Conservation (phyloP, 768 basidiomycete genomes). For the Amanita rubescens region DNA sequence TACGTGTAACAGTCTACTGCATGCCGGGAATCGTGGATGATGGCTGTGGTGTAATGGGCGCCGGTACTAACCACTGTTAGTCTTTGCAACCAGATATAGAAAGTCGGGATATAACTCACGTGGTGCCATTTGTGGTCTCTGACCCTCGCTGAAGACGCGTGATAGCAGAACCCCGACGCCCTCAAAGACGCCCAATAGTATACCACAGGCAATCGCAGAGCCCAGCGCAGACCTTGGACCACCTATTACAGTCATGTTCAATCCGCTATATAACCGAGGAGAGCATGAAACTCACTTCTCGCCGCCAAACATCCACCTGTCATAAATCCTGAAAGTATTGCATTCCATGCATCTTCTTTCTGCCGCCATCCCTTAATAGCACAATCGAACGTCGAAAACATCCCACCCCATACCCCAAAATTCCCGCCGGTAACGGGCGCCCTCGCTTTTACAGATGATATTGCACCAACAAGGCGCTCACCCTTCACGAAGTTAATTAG, state of each 20-base stretch:
- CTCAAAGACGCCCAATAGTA: constrained; percentile 89
- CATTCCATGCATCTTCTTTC: constrained; percentile 99
- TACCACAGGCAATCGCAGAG: constrained; percentile 94
- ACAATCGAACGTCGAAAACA: constrained; percentile 99
- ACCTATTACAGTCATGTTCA: constrained; percentile 39
- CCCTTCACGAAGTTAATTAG: constrained; percentile 45
- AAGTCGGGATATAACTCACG: constrained; percentile 45
- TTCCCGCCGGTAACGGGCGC: constrained; percentile 98
- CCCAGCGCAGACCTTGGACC: constrained; percentile 87
- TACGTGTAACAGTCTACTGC: constrained; percentile 42
- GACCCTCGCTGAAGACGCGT: constrained; percentile 80
- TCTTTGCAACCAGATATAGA: constrained; percentile 3
- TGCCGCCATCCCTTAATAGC: constrained; percentile 95
- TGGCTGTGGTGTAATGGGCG: constrained; percentile 46
- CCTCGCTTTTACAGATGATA: constrained; percentile 95
- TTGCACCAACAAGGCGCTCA: constrained; percentile 87
- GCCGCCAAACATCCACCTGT: constrained; percentile 95
- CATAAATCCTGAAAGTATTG: constrained; percentile 96
- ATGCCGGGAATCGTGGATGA: constrained; percentile 32
- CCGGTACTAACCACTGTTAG: constrained; percentile 37
- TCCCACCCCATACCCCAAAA: constrained; percentile 93
- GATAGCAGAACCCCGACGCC: constrained; percentile 92
- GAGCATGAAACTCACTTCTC: constrained; percentile 62
- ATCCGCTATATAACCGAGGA: not conserved
- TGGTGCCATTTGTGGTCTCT: constrained; percentile 73